Evolutionary conservation across 2,329 filamentous ascomycete genomes (phyloP).

Genomic region (Penicillium occitanis): DNA sequence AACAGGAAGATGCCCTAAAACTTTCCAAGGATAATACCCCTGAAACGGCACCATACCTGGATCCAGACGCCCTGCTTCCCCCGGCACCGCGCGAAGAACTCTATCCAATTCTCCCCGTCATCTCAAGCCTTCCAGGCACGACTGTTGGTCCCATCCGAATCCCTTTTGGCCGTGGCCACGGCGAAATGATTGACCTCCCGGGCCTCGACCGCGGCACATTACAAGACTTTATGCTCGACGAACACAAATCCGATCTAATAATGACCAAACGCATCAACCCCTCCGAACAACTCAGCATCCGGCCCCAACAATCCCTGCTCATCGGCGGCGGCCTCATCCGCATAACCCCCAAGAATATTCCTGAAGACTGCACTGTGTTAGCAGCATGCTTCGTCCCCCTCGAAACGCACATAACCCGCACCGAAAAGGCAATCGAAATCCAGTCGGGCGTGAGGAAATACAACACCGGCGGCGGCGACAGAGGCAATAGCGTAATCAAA

Average conservation of each 20-base stretch:
- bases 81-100: slow-evolving; percentile 70
- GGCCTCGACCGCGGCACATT: slow-evolving; percentile 75
- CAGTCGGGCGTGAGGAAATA: slow-evolving; percentile 64
- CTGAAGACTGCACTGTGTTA: slow-evolving; percentile 64
- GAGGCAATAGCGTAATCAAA: slow-evolving; percentile 63
- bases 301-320: slow-evolving; percentile 74
- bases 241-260: slow-evolving; percentile 66
- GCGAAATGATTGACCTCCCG: slow-evolving; percentile 90
- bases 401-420: slow-evolving; percentile 71
- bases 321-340: slow-evolving; percentile 83
- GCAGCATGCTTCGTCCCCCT: slow-evolving; percentile 86
- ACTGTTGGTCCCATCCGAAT: slow-evolving; percentile 94
- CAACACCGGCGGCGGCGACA: slow-evolving; percentile 28
- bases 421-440: slow-evolving; percentile 73
- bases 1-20: slow-evolving; percentile 22
- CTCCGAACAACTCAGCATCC: slow-evolving; percentile 66
- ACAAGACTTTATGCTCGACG: slow-evolving; percentile 66
- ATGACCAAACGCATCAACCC: slow-evolving; percentile 77
- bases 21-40: slow-evolving; percentile 8
- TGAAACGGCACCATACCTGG: slow-evolving; percentile 22
- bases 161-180: slow-evolving; percentile 79
- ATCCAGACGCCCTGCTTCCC: slow-evolving; percentile 63
- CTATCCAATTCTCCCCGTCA: slow-evolving; percentile 80
- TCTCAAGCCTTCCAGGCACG: slow-evolving; percentile 85
- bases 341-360: slow-evolving; percentile 65